These are phyloP conservation scores for Plasmodium relictum DNA, from an alignment of 169 alveolate genomes.

Conservation along the genomic window DNA sequence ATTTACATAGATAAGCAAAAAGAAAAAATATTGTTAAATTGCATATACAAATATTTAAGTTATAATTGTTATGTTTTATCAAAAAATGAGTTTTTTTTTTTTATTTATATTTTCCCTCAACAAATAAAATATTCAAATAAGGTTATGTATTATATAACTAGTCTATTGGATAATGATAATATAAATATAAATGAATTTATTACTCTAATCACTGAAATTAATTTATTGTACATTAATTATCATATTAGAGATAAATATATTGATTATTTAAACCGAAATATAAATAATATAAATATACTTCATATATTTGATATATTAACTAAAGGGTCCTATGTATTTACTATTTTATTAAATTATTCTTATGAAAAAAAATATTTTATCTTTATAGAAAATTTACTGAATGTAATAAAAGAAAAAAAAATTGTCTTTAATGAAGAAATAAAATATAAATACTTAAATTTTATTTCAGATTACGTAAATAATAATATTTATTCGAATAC, in stretches of 20 bases:
- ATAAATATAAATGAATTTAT: constrained; percentile 7
- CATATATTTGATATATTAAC: constrained; percentile 15
- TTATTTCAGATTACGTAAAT: neutral
- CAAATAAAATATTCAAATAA: constrained; percentile 22
- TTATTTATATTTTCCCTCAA: constrained; percentile 46
- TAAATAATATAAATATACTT: constrained; percentile 1
- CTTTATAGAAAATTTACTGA: neutral
- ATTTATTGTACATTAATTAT: constrained; percentile 18
- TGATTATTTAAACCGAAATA: constrained; percentile 19
- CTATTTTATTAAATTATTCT: neutral
- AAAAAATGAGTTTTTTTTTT: constrained; percentile 23
- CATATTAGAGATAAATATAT: constrained; percentile 14
- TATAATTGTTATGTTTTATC: constrained; percentile 24
- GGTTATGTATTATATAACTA: constrained; percentile 12
- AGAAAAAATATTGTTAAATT: constrained; percentile 15
- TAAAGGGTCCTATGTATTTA: constrained; percentile 22
- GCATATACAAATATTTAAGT: constrained; percentile 56
- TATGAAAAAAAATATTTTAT: neutral
- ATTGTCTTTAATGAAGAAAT: constrained; percentile 12
- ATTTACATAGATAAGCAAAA: constrained; percentile 18
- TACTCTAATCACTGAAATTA: constrained; percentile 20
- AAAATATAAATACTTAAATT: constrained; percentile 22
- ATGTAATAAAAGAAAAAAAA: neutral
- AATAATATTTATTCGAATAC: constrained; percentile 6
- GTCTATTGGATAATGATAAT: neutral